Evolutionary conservation across 139 green algal species (phyloP).

Genomic region (Chlamydomonas sphaeroides): DNA sequence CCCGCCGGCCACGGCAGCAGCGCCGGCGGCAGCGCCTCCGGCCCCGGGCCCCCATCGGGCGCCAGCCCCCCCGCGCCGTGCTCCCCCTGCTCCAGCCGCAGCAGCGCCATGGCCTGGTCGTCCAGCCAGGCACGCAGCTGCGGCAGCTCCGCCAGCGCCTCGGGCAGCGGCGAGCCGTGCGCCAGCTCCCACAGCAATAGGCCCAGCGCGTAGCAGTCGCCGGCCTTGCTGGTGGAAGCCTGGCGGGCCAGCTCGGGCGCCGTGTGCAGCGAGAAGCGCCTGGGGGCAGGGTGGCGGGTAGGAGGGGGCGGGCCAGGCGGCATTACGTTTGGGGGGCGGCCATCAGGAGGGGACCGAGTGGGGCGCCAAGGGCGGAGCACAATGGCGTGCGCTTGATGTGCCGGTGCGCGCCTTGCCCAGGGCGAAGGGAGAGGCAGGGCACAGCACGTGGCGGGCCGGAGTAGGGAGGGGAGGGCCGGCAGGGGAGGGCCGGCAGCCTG

Average conservation of each 20-base stretch:
- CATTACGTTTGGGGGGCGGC: not conserved
- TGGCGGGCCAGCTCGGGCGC: slow-evolving; percentile 34
- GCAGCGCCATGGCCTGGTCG: no score
- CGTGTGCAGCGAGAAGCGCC: not conserved
- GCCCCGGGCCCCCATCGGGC: no score
- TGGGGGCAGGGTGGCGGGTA: not conserved
- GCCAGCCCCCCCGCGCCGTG: no score
- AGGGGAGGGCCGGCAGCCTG: no score
- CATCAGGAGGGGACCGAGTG: not conserved
- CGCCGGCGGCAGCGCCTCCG: no score
- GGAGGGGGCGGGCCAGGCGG: not conserved
- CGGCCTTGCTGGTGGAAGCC: not conserved
- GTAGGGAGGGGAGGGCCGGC: no score
- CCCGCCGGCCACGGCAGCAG: no score
- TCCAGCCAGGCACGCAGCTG: not conserved
- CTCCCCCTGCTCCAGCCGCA: no score
- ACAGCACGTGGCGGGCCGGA: not conserved
- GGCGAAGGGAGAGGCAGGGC: no score
- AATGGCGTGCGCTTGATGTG: not conserved
- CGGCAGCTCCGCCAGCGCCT: not conserved
- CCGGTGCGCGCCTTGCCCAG: no score
- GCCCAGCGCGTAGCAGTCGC: slow-evolving; percentile 43
- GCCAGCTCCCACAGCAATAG: slow-evolving; percentile 35
- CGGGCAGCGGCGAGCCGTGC: not conserved
- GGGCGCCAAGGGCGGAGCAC: no score